A percentile compares a stretch with the other conserved stretches of the same genome.
Conservation (phyloP, 257 asterid species). For the Solanum gandarillasii region DNA sequence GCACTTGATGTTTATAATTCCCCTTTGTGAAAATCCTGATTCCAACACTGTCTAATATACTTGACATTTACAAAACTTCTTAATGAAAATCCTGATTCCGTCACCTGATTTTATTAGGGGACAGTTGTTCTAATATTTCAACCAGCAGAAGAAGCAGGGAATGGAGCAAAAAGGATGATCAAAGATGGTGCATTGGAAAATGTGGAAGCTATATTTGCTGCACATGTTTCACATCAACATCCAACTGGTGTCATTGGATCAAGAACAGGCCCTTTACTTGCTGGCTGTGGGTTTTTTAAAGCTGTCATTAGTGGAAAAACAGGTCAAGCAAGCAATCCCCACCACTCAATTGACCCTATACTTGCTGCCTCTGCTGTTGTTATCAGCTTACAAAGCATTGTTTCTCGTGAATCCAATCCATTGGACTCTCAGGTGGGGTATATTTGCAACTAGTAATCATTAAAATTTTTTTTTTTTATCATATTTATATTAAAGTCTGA, state of each 20-base stretch:
- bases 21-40: not conserved
- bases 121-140: conserved; percentile 77
- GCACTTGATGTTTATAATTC: not conserved
- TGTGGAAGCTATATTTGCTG: conserved; percentile 77
- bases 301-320: conserved; percentile 38
- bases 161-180: conserved; percentile 85
- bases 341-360: conserved; percentile 38
- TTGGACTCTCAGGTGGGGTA: conserved; percentile 67
- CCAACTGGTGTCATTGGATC: conserved; percentile 68
- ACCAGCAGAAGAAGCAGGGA: conserved; percentile 98
- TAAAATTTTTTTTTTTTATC: too few relatives aligned
- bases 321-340: conserved; percentile 15
- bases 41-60: not conserved
- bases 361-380: conserved; percentile 89
- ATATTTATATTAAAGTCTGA: not conserved
- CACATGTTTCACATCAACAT: conserved; percentile 64
- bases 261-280: conserved; percentile 75
- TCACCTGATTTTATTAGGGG: conserved; percentile 26
- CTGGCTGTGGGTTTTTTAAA: conserved; percentile 88
- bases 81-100: not conserved
- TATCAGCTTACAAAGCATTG: conserved; percentile 75
- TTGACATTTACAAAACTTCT: not conserved
- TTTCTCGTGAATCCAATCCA: conserved; percentile 86
- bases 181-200: conserved; percentile 62
- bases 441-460: not conserved